These are phyloP conservation scores for Megacollybia marginata DNA, from an alignment of 768 basidiomycete species.

Conservation along the genomic window DNA sequence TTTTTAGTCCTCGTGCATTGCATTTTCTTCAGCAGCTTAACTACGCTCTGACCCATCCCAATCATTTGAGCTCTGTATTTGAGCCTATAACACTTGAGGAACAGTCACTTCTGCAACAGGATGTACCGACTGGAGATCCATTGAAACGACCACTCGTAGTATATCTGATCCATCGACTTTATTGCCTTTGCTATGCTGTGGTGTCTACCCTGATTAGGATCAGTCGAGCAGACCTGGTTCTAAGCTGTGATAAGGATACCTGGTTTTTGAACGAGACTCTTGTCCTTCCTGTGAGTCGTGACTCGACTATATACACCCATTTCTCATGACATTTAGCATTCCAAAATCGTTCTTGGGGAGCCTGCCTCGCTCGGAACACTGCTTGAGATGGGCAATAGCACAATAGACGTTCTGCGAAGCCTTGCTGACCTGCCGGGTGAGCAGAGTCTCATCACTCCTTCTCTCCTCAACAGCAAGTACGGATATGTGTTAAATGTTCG, in stretches of 20 bases:
- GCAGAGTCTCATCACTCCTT: slow-evolving; percentile 37
- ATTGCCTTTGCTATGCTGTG: slow-evolving; percentile 63
- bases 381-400: slow-evolving; percentile 75
- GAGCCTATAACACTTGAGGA: slow-evolving; percentile 79
- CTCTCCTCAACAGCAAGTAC: slow-evolving; percentile 19
- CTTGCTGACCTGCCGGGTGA: slow-evolving; percentile 56
- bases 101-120: slow-evolving; percentile 59
- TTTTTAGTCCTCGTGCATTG: slow-evolving; percentile 62
- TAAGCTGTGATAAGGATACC: slow-evolving; percentile 58
- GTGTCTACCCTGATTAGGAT: slow-evolving; percentile 62
- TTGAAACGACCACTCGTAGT: slow-evolving; percentile 66
- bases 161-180: slow-evolving; percentile 63
- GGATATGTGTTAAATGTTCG: slow-evolving; percentile 41
- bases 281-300: slow-evolving; percentile 58
- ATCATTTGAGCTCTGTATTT: slow-evolving; percentile 74
- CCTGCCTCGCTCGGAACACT: slow-evolving; percentile 82
- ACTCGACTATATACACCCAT: background rate
- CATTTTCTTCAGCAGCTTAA: slow-evolving; percentile 81
- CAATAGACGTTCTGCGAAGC: slow-evolving; percentile 64
- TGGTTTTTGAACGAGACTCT: slow-evolving; percentile 67
- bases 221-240: slow-evolving; percentile 61
- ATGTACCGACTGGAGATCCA: slow-evolving; percentile 52
- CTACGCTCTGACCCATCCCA: slow-evolving; percentile 86
- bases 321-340: slow-evolving; percentile 45
- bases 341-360: slow-evolving; percentile 77